Evolutionary conservation across 306 rosid species (phyloP).

Genomic region (Casuarina glauca): DNA sequence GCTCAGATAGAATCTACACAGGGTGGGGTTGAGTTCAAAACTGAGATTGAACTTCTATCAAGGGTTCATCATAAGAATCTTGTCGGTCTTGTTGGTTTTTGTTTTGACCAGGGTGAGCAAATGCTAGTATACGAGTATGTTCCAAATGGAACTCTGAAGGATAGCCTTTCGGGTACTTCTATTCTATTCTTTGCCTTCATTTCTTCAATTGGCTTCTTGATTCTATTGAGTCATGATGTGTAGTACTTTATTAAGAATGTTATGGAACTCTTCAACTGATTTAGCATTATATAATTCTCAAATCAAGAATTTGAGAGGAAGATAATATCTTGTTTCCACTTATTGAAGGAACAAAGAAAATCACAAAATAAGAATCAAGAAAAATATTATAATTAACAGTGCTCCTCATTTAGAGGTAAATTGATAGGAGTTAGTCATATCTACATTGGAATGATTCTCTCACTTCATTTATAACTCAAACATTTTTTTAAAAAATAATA

Average conservation of each 20-base stretch:
- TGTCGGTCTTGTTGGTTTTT: conserved; percentile 51
- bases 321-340: background rate
- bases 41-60: conserved; percentile 58
- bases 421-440: background rate
- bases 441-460: background rate
- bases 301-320: background rate
- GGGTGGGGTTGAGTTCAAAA: conserved; percentile 43
- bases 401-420: background rate
- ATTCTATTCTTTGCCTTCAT: background rate
- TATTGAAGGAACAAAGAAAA: background rate
- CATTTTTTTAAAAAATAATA: background rate
- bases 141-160: conserved; percentile 46
- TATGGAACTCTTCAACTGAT: background rate
- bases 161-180: conserved; percentile 38
- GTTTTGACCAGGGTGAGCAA: conserved; percentile 55
- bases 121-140: conserved; percentile 48
- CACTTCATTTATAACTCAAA: background rate
- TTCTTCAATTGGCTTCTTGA: background rate
- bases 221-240: background rate
- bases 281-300: background rate
- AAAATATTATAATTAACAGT: background rate
- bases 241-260: background rate
- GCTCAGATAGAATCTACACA: conserved; percentile 39
- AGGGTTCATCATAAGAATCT: conserved; percentile 61
- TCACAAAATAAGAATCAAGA: background rate